Conservation (phyloP, 2,329 filamentous ascomycete species). For the Scytalidium lignicola region DNA sequence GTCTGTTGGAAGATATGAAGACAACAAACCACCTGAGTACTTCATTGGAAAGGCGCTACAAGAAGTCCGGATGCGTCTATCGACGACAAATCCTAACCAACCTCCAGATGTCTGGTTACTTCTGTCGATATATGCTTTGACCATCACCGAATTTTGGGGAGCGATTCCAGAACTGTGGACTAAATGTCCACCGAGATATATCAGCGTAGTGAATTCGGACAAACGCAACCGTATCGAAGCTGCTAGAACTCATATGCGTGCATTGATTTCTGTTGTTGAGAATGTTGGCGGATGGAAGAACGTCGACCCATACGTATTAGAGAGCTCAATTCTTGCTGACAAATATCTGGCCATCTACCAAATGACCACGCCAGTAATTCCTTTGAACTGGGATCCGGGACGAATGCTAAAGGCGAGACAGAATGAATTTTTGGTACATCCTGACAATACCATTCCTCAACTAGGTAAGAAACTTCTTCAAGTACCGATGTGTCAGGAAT, state of each 20-base stretch:
- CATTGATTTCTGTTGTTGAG: not conserved
- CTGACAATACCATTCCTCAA: not conserved
- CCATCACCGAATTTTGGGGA: not conserved
- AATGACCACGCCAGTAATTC: not conserved
- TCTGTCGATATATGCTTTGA: not conserved
- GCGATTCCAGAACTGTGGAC: not conserved
- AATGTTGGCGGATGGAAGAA: not conserved
- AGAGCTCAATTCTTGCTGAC: not conserved
- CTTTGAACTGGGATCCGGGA: not conserved
- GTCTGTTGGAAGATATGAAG: not conserved
- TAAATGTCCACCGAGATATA: not conserved
- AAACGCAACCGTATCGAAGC: not conserved
- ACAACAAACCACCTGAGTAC: not conserved
- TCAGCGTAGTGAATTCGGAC: not conserved
- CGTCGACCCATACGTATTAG: not conserved
- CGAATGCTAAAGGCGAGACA: not conserved
- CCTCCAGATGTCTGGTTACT: not conserved
- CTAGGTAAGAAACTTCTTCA: not conserved
- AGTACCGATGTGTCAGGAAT: not conserved
- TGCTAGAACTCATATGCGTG: not conserved
- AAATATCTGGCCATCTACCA: not conserved
- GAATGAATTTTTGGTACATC: not conserved
- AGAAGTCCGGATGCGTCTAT: not conserved
- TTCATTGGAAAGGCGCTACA: not conserved
- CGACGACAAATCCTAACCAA: not conserved